A percentile compares a stretch with the other conserved stretches of the same genome.
Conservation (phyloP, 2,329 filamentous ascomycete genomes). For the Epichloe baconii region DNA sequence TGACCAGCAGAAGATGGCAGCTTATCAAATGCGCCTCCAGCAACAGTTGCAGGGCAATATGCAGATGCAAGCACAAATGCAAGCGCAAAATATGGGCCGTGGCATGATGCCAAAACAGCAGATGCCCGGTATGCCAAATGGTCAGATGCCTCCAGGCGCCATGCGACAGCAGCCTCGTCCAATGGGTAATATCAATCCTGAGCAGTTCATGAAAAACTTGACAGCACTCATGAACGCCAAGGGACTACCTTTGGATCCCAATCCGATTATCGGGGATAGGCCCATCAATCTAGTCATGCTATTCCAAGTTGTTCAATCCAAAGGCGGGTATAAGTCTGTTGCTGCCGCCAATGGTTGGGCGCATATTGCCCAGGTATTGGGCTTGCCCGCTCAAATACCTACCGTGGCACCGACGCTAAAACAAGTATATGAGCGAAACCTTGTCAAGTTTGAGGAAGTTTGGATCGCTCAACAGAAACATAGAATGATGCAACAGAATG, state of each 20-base stretch:
- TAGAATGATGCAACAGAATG: conserved; percentile 34
- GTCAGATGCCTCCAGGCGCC: conserved; percentile 37
- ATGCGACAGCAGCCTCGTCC: conserved; percentile 38
- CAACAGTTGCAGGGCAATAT: conserved; percentile 52
- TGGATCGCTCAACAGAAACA: conserved; percentile 44
- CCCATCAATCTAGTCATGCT: conserved; percentile 62
- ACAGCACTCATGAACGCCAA: conserved; percentile 65
- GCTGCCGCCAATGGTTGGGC: conserved; percentile 60
- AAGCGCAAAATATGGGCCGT: conserved; percentile 29
- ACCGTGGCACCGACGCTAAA: conserved; percentile 57
- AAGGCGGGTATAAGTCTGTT: conserved; percentile 66
- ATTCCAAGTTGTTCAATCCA: conserved; percentile 61
- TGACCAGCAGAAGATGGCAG: conserved; percentile 60
- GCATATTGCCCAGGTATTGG: conserved; percentile 52
- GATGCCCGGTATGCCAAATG: conserved; percentile 37
- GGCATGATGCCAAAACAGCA: conserved; percentile 42
- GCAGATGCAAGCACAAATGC: conserved; percentile 40
- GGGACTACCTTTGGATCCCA: conserved; percentile 59
- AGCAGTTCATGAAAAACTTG: conserved; percentile 65
- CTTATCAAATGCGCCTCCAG: conserved; percentile 76
- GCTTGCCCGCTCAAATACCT: conserved; percentile 51
- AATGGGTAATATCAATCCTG: conserved; percentile 37
- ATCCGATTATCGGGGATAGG: conserved; percentile 61
- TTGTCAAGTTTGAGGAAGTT: conserved; percentile 64
- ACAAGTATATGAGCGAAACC: conserved; percentile 60